Base-by-base conservation (phyloP, 2,329 filamentous ascomycete species). In the Ceratocystis ficicola region DNA sequence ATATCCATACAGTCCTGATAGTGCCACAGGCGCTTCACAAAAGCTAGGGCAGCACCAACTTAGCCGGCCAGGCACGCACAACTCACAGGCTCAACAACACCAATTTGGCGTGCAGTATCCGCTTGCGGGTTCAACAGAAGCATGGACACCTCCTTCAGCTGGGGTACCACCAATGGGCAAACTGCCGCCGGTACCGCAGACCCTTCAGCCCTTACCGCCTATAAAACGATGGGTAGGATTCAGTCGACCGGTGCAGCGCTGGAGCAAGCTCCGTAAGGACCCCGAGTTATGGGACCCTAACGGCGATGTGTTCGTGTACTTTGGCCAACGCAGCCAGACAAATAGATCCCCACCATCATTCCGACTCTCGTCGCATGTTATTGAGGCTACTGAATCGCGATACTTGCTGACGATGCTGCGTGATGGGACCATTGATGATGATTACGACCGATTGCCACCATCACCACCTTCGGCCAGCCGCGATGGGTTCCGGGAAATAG, bases 251-350 rank as follows among this genome's bases (percentile, higher is more conserved):
- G 76, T 79, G 0, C 63, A 65, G 8, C 74, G 77, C 36, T 84
- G 81, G 81, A 83, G 82, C 69, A 83, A 83, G 70, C 74, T 84
- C 1, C 76, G 80, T 8, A 83, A 83, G 70, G 83, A 85, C 62
- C 81, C 81, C 1, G 83, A 85, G 69, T 73, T 85, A 1, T 86
- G 83, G 83, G 81, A 85, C 69, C 78, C 79, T 0, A 81, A 83
- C 66, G 83, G 83, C 25, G 83, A 86, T 67, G 83, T 84, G 15
- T 73, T 85, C 8, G 76, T 86, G 1, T 85, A 79, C 70, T 77
- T 85, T 5, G 77, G 79, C 0, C 76, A 78, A 28, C 77, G 76
- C 68, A 75, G 76, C 57, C 75, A 80, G 67, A 71, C 72, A 5
- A 77, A 77, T 2, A 74, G 77, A 1, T 77, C 78, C 0, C 78